phyloP scores from a whole-genome alignment of 805 yeast species.

The Candida taoyuanica region DNA sequence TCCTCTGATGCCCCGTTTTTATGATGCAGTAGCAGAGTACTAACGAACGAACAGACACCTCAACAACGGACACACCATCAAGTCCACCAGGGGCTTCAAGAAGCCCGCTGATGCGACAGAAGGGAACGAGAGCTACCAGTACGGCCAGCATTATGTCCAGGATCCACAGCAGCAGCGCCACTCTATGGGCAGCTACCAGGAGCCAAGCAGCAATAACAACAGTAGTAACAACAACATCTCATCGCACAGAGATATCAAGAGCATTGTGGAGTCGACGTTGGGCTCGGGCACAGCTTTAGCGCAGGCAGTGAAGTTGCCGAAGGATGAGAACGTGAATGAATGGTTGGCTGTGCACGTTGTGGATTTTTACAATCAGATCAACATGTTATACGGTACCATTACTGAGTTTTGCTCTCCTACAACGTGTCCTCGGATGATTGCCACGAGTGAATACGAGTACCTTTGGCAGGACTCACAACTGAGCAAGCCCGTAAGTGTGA shows the following conservation, averaged over 20 bases:
- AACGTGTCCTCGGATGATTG: constrained; percentile 97
- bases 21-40: background rate
- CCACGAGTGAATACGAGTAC: constrained; percentile 95
- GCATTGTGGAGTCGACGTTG: constrained; percentile 89
- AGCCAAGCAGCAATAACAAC: background rate
- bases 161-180: constrained; percentile 8
- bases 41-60: constrained; percentile 29
- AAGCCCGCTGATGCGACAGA: constrained; percentile 23
- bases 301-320: constrained; percentile 91
- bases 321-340: constrained; percentile 85
- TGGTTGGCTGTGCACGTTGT: constrained; percentile 99
- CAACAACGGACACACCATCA: constrained; percentile 43
- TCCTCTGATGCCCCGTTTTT: constrained; percentile 1
- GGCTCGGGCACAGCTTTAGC: constrained; percentile 89
- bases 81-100: constrained; percentile 43
- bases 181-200: constrained; percentile 7
- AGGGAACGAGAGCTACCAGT: constrained; percentile 4
- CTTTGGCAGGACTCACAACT: constrained; percentile 85
- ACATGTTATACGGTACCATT: constrained; percentile 93
- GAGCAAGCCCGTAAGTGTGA: constrained; percentile 73
- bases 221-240: constrained; percentile 34
- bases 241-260: constrained; percentile 70
- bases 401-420: constrained; percentile 94
- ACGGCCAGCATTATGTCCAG: constrained; percentile 15
- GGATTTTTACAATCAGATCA: constrained; percentile 92